Conservation (phyloP, 441 rosid genomes). For the Populus trichocarpa region DNA sequence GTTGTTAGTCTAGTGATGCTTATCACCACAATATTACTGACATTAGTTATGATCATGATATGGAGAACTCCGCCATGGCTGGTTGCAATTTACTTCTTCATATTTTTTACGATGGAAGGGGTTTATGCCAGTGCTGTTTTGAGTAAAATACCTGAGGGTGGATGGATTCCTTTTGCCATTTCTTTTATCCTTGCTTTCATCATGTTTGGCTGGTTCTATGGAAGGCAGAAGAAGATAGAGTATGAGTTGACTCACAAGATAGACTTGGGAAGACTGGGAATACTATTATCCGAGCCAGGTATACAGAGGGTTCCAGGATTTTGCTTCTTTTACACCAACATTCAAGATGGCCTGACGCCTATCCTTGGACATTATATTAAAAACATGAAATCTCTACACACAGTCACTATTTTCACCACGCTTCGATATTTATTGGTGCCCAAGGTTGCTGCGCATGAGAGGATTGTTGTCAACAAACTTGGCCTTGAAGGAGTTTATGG, state of each 20-base stretch:
- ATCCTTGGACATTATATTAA: conserved; percentile 55
- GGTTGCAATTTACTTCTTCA: conserved; percentile 39
- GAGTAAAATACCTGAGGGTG: conserved; percentile 59
- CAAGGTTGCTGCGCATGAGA: conserved; percentile 46
- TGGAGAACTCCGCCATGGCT: conserved; percentile 43
- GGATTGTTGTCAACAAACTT: conserved; percentile 36
- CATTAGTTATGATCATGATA: conserved; percentile 55
- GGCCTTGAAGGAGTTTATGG: conserved; percentile 46
- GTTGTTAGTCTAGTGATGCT: conserved; percentile 70
- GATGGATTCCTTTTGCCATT: conserved; percentile 73
- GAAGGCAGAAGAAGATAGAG: conserved; percentile 60
- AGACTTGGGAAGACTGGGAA: conserved; percentile 38
- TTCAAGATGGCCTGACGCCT: conserved; percentile 62
- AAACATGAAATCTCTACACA: conserved; percentile 61
- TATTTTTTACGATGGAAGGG: conserved; percentile 59
- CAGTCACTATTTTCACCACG: conserved; percentile 53
- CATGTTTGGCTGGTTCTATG: conserved; percentile 74
- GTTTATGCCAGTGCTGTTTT: conserved; percentile 61
- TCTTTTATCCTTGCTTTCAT: conserved; percentile 53
- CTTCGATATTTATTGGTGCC: conserved; percentile 54
- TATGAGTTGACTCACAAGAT: conserved; percentile 53
- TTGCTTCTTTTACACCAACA: conserved; percentile 68
- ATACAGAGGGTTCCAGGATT: conserved; percentile 59
- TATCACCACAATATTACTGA: conserved; percentile 45
- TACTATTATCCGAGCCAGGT: conserved; percentile 39